A percentile compares a stretch with the other conserved stretches of the same genome.
phyloP scores from a whole-genome alignment of 768 basidiomycete genomes.

The Tulasnella sp. region DNA sequence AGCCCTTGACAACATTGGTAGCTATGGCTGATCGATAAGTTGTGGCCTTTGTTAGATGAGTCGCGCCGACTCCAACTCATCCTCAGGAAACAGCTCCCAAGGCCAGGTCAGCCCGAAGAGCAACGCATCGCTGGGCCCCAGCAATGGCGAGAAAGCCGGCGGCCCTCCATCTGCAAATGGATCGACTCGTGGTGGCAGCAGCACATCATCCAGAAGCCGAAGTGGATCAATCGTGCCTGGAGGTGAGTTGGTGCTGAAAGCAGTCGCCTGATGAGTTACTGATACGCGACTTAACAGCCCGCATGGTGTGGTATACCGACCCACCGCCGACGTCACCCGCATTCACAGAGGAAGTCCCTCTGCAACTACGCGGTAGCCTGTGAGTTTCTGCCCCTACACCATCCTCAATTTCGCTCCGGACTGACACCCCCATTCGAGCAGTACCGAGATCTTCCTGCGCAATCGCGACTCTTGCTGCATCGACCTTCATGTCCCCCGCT shows the following conservation, averaged over 20 bases:
- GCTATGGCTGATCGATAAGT: too few species aligned
- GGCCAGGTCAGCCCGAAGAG: not conserved
- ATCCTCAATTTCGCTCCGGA: not conserved
- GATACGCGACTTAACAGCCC: not conserved
- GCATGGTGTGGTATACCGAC: not conserved
- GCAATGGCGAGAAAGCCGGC: too few species aligned
- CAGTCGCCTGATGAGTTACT: too few species aligned
- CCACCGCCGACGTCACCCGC: not conserved
- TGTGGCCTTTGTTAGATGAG: not conserved
- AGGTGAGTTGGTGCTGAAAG: too few species aligned
- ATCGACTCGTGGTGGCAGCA: too few species aligned
- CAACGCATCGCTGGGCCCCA: not conserved
- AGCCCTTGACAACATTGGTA: not conserved
- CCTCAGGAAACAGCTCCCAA: conserved; percentile 10
- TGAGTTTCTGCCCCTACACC: not conserved
- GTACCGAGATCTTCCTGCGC: conserved; percentile 11
- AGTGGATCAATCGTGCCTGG: too few species aligned
- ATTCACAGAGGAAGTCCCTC: conserved; percentile 5
- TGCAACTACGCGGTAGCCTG: conserved; percentile 5
- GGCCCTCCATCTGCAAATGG: too few species aligned
- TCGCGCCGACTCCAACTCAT: conserved; percentile 6
- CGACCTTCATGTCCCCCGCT: conserved; percentile 11
- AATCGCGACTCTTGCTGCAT: conserved; percentile 11
- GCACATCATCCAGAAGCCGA: too few species aligned
- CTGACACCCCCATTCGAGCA: not conserved